Evolutionary conservation across 1,139 yeast species (phyloP).

Genomic region (Arxiozyma heterogenica): DNA sequence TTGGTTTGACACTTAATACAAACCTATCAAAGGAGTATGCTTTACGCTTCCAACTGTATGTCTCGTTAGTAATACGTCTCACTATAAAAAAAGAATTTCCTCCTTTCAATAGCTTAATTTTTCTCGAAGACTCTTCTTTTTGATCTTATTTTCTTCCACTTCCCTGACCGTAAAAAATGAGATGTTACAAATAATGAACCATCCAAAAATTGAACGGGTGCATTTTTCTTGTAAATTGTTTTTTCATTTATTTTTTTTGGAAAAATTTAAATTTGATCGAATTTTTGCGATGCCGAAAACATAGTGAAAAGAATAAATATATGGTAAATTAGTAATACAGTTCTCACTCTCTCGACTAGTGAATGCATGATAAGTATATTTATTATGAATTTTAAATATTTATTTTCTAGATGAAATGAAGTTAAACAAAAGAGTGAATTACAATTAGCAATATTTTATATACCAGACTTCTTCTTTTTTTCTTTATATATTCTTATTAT

Average conservation of each 20-base stretch:
- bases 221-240: background rate
- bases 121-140: background rate
- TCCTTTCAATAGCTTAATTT: background rate
- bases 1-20: background rate
- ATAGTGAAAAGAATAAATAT: too few relatives aligned
- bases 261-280: background rate
- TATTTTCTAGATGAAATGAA: too few relatives aligned
- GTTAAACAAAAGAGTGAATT: too few relatives aligned
- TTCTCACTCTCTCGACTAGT: background rate
- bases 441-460: too few relatives aligned
- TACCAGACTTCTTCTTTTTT: background rate
- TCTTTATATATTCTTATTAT: background rate
- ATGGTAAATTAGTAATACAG: background rate
- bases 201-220: background rate
- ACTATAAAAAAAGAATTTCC: too few relatives aligned
- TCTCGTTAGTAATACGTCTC: background rate
- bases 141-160: background rate
- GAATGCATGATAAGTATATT: background rate
- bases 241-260: background rate
- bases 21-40: too few relatives aligned
- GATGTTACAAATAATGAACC: background rate
- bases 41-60: too few relatives aligned
- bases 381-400: too few relatives aligned
- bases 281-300: background rate
- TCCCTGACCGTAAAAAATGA: background rate